Base-by-base conservation (phyloP, 2,329 filamentous ascomycete species). In the Dactylellina haptotyla region DNA sequence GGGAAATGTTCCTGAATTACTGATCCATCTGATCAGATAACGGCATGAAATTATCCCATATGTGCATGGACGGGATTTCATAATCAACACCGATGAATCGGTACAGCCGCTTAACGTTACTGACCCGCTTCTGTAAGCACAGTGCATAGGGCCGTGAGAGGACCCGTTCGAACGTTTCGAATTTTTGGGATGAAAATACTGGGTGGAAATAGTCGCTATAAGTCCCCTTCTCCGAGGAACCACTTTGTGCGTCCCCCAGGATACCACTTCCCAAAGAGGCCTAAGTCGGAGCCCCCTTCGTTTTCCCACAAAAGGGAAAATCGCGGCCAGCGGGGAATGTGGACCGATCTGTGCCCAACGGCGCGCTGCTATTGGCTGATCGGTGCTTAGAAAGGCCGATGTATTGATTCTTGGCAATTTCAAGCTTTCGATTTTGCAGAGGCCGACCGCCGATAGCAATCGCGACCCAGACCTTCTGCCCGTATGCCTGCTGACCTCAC, bases 381-480 rank as follows among this genome's bases (percentile, higher is more conserved):
- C 67, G 67, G 67, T 34, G 58, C 20, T 59, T 65, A 72, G 12
- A n/a, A 43, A 43, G 28, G 34, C 67, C 67, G 67, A 72, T 46
- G 48, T 37, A 12, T 16, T 56, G 26, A 10, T 12, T 2, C 14
- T 23, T 14, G 9, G 6, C 14, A 18, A 12, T 26, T 23, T 45
- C 51, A 39, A 32, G 26, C 45, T 50, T 50, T 50, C 14, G 8
- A n/a, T 26, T 34, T 18, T 9, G n/a, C 5, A 65, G 45, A 32
- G 43, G 23, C 63, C 63, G 63, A 67, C 63, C 53, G 23, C 53
- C 63, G 63, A 59, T 34, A 23, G 9, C 23, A 10, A 12, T 14
- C 14, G 8, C 10, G 9, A 34, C 16, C 39, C 28, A 9, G 48
- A 18, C 8, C 3, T 16, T 18, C 4, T 4, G n/a, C 6, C 37